Evolutionary conservation across 768 basidiomycete species (phyloP).

Genomic region (Collybiopsis luxurians): DNA sequence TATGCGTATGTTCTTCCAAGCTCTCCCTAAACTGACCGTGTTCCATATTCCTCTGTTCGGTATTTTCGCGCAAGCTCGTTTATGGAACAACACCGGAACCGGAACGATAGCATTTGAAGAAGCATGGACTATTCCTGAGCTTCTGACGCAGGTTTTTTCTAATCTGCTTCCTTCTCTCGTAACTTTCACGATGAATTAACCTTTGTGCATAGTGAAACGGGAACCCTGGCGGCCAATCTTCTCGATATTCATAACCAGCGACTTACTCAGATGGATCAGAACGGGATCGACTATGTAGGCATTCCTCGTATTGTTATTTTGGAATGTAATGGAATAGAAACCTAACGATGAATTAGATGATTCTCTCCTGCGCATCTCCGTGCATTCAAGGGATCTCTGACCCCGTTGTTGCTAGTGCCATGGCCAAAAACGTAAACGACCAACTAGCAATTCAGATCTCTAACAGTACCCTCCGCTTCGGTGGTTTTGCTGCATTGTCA

Average conservation of each 20-base stretch:
- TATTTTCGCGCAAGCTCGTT: not conserved
- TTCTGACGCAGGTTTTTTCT: not conserved
- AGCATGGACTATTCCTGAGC: conserved; percentile 5
- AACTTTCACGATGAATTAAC: not conserved
- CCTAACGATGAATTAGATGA: not conserved
- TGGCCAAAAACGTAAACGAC: conserved; percentile 35
- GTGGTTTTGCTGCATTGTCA: conserved; percentile 38
- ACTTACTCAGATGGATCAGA: conserved; percentile 9
- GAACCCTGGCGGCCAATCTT: conserved; percentile 1
- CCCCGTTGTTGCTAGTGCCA: conserved; percentile 5
- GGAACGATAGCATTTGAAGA: conserved; percentile 3
- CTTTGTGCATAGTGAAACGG: not conserved
- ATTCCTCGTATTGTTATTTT: not conserved
- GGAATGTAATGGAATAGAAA: not conserved
- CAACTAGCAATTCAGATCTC: conserved; percentile 12
- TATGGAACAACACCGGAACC: conserved; percentile 5
- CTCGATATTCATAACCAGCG: conserved; percentile 8
- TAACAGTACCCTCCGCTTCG: conserved; percentile 22
- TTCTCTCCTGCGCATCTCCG: conserved; percentile 12
- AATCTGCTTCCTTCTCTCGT: no score
- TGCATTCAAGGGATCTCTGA: conserved; percentile 14
- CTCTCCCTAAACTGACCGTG: no score
- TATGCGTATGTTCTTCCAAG: no score
- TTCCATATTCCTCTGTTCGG: no score
- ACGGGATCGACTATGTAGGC: conserved; percentile 4